Base-by-base conservation (phyloP, 108 stramenopile species). In the Fragilariopsis cylindrus region DNA sequence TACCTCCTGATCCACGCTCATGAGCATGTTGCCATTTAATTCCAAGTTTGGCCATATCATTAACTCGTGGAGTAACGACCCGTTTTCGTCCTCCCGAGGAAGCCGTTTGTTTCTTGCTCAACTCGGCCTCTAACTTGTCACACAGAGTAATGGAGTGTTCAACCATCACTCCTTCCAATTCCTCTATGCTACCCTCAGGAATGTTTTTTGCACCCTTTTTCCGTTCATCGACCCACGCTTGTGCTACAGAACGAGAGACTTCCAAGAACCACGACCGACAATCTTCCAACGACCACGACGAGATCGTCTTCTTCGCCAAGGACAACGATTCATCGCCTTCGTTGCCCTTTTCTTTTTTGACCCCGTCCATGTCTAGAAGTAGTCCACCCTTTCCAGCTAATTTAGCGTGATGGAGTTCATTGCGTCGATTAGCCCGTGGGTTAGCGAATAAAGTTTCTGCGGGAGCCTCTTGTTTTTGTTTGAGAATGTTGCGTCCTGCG, bases 11-110 rank as follows among this genome's bases (percentile, higher is more conserved):
- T 7, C 95, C 92, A 7, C 95, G 88, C 75, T 96, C 95, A 63
- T 93, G 86, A 2, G 82, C 68, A 60, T 93, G 88, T 72, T 96
- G 95, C 95, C 95, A 96, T 77, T 85, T 88, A 58, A 96, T 96
- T 12, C 95, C 88, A 4, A 92, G 81, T 19, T 80, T 82, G 16
- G 81, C 83, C 92, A 96, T 93, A 67, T 92, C 90, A 5, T 71
- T 79, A 5, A 89, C 90, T 43, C 95, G 85, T 18, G 91, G 94
- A 40, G 94, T 95, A 4, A 63, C 62, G 43, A 67, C 81, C 7
- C 66, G 58, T 12, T 70, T 69, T 7, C 76, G 71, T n/a, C 81
- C 65, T 8, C 45, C 50, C 12, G 54, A 68, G 41, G 57, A 74
- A 57, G 76, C 58, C 5, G 57, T 40, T 53, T 67, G 65, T n/a